Evolutionary conservation across 1,139 yeast genomes (phyloP).

Genomic region (Spencermartinsiella ligniputridi): DNA sequence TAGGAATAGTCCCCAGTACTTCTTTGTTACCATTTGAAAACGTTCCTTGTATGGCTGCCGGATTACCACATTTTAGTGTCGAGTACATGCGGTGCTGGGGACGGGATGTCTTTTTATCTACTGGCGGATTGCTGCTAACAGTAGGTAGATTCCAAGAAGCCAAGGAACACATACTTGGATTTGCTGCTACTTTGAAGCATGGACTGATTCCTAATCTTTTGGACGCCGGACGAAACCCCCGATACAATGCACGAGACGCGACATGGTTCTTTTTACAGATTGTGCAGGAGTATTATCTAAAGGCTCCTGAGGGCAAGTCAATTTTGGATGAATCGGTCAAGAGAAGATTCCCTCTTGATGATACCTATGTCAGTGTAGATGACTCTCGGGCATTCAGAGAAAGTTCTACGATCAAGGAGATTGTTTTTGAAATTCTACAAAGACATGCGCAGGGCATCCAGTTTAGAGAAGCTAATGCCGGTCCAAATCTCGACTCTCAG

Average conservation of each 20-base stretch:
- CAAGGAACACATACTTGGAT: constrained; percentile 71
- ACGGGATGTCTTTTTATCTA: constrained; percentile 85
- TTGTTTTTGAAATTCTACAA: constrained; percentile 71
- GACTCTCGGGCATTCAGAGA: constrained; percentile 74
- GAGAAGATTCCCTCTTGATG: constrained; percentile 88
- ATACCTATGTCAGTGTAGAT: constrained; percentile 63
- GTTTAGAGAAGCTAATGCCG: constrained; percentile 95
- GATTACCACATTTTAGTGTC: constrained; percentile 86
- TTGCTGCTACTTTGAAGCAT: constrained; percentile 89
- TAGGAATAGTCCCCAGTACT: constrained; percentile 68
- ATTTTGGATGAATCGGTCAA: constrained; percentile 69
- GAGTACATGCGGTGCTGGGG: constrained; percentile 99
- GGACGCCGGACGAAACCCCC: constrained; percentile 89
- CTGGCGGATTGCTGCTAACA: constrained; percentile 74
- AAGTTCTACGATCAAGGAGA: constrained; percentile 64
- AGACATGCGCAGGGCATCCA: constrained; percentile 87
- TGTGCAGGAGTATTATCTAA: constrained; percentile 69
- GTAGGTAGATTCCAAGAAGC: constrained; percentile 82
- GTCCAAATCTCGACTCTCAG: constrained; percentile 78
- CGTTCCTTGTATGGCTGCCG: constrained; percentile 86
- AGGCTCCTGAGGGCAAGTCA: constrained; percentile 64
- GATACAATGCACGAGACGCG: constrained; percentile 96
- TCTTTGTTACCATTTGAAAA: constrained; percentile 60
- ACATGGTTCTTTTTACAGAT: constrained; percentile 92
- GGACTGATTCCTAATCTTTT: constrained; percentile 90